Conservation (phyloP, 345 rosid genomes). For the Pugionium cornutum region DNA sequence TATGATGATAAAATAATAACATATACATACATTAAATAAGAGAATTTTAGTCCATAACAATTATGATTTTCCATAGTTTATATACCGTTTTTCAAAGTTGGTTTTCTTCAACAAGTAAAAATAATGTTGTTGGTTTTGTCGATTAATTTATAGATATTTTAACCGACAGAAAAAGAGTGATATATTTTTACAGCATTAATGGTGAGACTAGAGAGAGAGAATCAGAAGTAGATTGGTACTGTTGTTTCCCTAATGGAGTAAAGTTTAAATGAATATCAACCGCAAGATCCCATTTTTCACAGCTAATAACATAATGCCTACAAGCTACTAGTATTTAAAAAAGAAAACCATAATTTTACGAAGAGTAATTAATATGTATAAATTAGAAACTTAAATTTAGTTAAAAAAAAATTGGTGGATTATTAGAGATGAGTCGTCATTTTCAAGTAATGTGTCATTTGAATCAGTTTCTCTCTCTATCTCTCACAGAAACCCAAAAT, state of each 20-base stretch:
- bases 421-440: constrained; percentile 39
- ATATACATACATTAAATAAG: not conserved
- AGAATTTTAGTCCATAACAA: not conserved
- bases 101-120: not conserved
- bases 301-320: not conserved
- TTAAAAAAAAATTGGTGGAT: constrained; percentile 34
- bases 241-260: constrained; percentile 44
- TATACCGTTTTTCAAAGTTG: not conserved
- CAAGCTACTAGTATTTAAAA: constrained; percentile 22
- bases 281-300: constrained; percentile 17
- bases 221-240: constrained; percentile 42
- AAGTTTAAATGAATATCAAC: constrained; percentile 20
- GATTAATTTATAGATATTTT: constrained; percentile 25
- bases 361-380: not conserved
- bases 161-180: constrained; percentile 21
- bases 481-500: constrained; percentile 43
- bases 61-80: not conserved
- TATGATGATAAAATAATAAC: not conserved
- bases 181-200: constrained; percentile 27
- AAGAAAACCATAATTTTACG: not conserved
- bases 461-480: constrained; percentile 46
- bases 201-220: constrained; percentile 34
- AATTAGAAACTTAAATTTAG: constrained; percentile 34
- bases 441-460: constrained; percentile 44
- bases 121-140: constrained; percentile 15